A percentile compares a stretch with the other conserved stretches of the same genome.
These are phyloP conservation scores for Iberis amara DNA, from an alignment of 441 rosid genomes.

Conservation along the genomic window DNA sequence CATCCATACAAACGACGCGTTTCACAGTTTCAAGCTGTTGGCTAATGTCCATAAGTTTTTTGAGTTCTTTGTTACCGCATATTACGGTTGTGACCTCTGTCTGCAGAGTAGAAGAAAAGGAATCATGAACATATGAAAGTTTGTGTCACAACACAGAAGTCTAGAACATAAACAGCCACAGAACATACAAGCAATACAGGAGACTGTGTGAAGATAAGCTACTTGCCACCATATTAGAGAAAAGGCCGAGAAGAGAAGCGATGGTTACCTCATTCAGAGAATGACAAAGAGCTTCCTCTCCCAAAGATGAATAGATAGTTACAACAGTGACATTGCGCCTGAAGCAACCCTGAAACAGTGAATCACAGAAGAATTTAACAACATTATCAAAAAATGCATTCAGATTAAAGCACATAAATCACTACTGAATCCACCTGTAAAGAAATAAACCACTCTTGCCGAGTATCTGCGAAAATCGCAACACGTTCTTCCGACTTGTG, in stretches of 20 bases:
- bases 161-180: constrained; percentile 2
- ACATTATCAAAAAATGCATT: background rate
- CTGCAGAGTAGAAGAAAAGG: constrained; percentile 37
- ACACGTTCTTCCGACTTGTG: constrained; percentile 71
- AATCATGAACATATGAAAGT: constrained; percentile 8
- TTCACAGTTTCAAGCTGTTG: constrained; percentile 89
- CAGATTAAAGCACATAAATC: background rate
- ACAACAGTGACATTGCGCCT: constrained; percentile 82
- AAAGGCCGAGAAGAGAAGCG: constrained; percentile 21
- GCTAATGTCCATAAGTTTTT: constrained; percentile 65
- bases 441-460: constrained; percentile 94
- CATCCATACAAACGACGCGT: constrained; percentile 80
- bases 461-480: constrained; percentile 91
- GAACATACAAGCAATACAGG: background rate
- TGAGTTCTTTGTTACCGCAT: constrained; percentile 81
- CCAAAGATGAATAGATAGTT: constrained; percentile 87
- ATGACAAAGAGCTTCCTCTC: constrained; percentile 90
- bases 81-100: constrained; percentile 92
- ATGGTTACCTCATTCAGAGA: constrained; percentile 80
- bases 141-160: background rate
- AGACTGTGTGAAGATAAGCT: background rate
- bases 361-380: constrained; percentile 16
- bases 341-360: constrained; percentile 70
- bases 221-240: constrained; percentile 13
- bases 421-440: constrained; percentile 54